Evolutionary conservation across 805 yeast species (phyloP), one percentile per base, ranked within the genome.

Genomic region (Metschnikowia shivogae): DNA sequence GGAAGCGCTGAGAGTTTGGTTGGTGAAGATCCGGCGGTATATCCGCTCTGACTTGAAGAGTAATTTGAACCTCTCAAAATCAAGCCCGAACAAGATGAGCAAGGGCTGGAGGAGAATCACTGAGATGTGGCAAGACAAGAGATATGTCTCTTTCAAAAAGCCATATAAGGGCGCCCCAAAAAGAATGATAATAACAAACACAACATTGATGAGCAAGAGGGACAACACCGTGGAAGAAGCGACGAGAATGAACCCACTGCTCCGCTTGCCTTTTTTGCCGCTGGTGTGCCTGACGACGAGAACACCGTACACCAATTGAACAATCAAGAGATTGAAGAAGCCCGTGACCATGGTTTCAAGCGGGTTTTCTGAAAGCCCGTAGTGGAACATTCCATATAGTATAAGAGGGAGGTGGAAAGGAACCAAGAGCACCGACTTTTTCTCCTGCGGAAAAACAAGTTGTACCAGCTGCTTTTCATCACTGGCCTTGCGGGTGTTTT

Each of bases 91-190:
- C 22, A 68, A 62, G 11, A 81, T 67, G 27, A 86, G 70, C n/a
- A 86, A 59, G 2, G 95, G 92, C 49, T 78, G 84, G 9, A 80
- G 68, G 0, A 81, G 64, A 34, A 89, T 60, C 26, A 79, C 54
- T 3, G 89, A 70, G 19, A 85, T 60, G 59, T 87, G 93, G 6
- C 73, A 63, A 0, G 93, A 69, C 39, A 86, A 64, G 4, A 83
- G 58, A 51, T 74, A 72, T 0, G 95, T 87, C 56, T 81, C 84
- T 7, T 47, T 52, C 28, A 75, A 47, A 30, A 73, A 70, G 1
- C 78, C 68, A 1, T 78, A 65, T 35, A 85, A 68, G 11, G 97
- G 96, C 0, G 96, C 95, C 6, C 97, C 97, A 58, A 87, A 79
- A 10, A 89, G 55, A 1, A 89, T 69, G 37, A 84, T 60, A 1